Evolutionary conservation across 1,139 yeast species (phyloP).

Genomic region (Kodamaea sp.): DNA sequence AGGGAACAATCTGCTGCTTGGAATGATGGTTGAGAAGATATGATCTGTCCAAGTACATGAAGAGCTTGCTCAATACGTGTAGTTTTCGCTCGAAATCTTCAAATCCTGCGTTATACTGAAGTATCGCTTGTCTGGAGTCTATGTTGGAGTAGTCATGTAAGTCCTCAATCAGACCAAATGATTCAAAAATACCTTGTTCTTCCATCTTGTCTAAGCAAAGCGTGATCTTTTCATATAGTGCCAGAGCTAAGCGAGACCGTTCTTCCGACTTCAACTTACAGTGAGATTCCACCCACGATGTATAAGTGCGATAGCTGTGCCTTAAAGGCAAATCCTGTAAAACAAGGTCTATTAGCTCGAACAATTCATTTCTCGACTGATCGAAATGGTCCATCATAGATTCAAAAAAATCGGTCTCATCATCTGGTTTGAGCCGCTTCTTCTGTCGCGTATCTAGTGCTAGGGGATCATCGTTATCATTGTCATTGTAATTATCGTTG

Average conservation of each 20-base stretch:
- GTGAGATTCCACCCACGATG: slow-evolving; percentile 33
- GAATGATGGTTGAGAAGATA: slow-evolving; percentile 35
- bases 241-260: slow-evolving; percentile 29
- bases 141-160: background rate
- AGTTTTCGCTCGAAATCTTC: slow-evolving; percentile 30
- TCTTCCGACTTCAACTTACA: slow-evolving; percentile 36
- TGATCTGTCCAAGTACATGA: slow-evolving; percentile 37
- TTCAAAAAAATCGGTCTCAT: slow-evolving; percentile 5
- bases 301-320: slow-evolving; percentile 29
- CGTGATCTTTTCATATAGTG: slow-evolving; percentile 23
- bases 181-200: background rate
- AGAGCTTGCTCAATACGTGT: slow-evolving; percentile 28
- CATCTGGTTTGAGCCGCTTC: slow-evolving; percentile 11
- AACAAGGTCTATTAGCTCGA: slow-evolving; percentile 21
- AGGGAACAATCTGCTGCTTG: slow-evolving; percentile 27
- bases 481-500: too few relatives aligned
- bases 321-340: slow-evolving; percentile 19
- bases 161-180: background rate
- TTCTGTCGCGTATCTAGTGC: slow-evolving; percentile 1
- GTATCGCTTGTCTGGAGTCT: background rate
- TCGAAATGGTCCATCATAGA: slow-evolving; percentile 9
- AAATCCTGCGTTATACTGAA: slow-evolving; percentile 12
- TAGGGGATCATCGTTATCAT: background rate
- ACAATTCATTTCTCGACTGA: slow-evolving; percentile 8
- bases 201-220: slow-evolving; percentile 11